Percentiles rank a stretch among this genome's conserved stretches.
Evolutionary conservation across 495 filamentous ascomycete genomes (phyloP).

Genomic region (Lophium mytilinum): DNA sequence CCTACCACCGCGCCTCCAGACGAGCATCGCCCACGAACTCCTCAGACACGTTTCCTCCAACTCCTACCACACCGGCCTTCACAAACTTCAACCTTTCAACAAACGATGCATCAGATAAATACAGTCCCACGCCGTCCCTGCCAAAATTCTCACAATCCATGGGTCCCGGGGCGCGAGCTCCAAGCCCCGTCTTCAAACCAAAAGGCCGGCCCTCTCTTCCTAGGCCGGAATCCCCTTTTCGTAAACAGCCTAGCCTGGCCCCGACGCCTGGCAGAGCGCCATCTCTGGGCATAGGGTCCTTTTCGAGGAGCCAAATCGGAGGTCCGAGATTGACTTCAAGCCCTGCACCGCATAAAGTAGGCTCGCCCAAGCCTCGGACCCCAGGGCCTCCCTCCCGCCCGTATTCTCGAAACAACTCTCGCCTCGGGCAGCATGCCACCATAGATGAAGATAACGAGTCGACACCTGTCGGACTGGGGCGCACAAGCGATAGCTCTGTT

Average conservation of each 20-base stretch:
- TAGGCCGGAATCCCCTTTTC: conserved; percentile 74
- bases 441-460: conserved; percentile 42
- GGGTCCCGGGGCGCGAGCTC: conserved; percentile 60
- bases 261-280: conserved; percentile 50
- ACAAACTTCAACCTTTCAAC: conserved; percentile 42
- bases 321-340: conserved; percentile 48
- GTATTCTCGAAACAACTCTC: conserved; percentile 34
- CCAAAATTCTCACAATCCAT: conserved; percentile 76
- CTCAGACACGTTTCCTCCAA: conserved; percentile 51
- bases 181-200: conserved; percentile 61
- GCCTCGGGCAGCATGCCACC: conserved; percentile 28
- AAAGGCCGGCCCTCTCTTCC: conserved; percentile 69
- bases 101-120: conserved; percentile 34
- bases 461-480: conserved; percentile 47
- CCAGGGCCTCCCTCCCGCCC: conserved; percentile 25
- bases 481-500: conserved; percentile 39
- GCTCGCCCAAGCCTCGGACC: conserved; percentile 34
- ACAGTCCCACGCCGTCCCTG: conserved; percentile 54
- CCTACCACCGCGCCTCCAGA: conserved; percentile 73
- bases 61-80: conserved; percentile 59
- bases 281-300: conserved; percentile 43
- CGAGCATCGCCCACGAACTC: conserved; percentile 53
- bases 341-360: conserved; percentile 59
- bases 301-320: conserved; percentile 36
- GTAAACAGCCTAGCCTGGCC: conserved; percentile 44